These are phyloP conservation scores for Aphanomyces cochlioides DNA, from an alignment of 352 stramenopile species.

Conservation along the genomic window DNA sequence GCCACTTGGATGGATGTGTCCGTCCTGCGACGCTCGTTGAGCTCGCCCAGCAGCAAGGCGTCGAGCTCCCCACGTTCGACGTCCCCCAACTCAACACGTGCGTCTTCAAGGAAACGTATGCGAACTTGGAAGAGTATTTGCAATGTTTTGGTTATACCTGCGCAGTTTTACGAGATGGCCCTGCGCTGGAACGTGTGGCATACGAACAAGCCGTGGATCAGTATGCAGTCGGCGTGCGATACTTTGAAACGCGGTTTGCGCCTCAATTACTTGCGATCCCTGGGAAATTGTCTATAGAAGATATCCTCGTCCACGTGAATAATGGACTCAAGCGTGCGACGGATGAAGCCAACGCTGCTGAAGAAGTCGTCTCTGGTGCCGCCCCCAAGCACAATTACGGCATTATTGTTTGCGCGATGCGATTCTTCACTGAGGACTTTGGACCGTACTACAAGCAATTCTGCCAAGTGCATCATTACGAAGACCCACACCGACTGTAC, in stretches of 20 bases:
- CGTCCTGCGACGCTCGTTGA: slow-evolving; percentile 80
- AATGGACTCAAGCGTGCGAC: slow-evolving; percentile 57
- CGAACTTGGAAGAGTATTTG: slow-evolving; percentile 79
- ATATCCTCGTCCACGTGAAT: slow-evolving; percentile 69
- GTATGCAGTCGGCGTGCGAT: slow-evolving; percentile 68
- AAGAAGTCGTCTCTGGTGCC: slow-evolving; percentile 49
- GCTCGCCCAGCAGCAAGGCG: slow-evolving; percentile 61
- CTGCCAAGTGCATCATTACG: slow-evolving; percentile 69
- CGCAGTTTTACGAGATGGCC: slow-evolving; percentile 54
- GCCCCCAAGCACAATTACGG: slow-evolving; percentile 74
- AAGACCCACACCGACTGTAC: slow-evolving; percentile 71
- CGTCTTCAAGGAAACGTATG: slow-evolving; percentile 82
- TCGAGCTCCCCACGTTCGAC: slow-evolving; percentile 76
- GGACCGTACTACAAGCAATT: slow-evolving; percentile 83
- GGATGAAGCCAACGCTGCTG: slow-evolving; percentile 57
- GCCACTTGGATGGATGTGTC: slow-evolving; percentile 81
- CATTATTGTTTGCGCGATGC: slow-evolving; percentile 88
- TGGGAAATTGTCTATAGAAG: slow-evolving; percentile 57
- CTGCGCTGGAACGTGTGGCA: slow-evolving; percentile 72
- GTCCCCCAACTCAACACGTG: slow-evolving; percentile 46
- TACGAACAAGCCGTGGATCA: slow-evolving; percentile 85
- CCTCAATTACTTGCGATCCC: slow-evolving; percentile 73
- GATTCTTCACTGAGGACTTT: slow-evolving; percentile 78
- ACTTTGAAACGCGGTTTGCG: slow-evolving; percentile 85
- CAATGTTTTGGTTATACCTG: slow-evolving; percentile 75